Conservation (phyloP, 225 moss, liverwort and hornwort species). For the Sphagnum contortum region DNA sequence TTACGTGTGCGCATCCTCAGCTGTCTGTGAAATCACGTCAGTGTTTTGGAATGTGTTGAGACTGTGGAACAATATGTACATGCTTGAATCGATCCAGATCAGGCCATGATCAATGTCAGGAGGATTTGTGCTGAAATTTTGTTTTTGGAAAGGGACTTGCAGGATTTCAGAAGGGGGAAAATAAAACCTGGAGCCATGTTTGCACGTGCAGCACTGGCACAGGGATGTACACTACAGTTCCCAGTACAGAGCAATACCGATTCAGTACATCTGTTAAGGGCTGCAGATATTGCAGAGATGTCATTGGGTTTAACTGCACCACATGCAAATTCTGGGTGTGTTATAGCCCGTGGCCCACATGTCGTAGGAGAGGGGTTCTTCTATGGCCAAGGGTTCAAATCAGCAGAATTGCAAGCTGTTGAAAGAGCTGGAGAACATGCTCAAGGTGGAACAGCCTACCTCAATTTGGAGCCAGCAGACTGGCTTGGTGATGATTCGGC, state of each 20-base stretch:
- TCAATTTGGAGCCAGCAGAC: conserved; percentile 91
- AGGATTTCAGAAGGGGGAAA: too few species aligned
- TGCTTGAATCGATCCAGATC: too few species aligned
- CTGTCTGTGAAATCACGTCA: too few species aligned
- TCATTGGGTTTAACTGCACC: conserved; percentile 67
- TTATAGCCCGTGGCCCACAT: conserved; percentile 68
- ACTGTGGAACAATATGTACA: too few species aligned
- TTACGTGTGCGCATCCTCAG: too few species aligned
- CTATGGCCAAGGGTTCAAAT: conserved; percentile 66
- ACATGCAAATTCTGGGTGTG: conserved; percentile 84
- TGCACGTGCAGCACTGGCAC: not conserved
- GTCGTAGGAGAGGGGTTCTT: conserved; percentile 69
- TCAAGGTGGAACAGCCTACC: conserved; percentile 63
- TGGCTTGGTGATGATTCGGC: conserved; percentile 88
- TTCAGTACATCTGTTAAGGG: conserved; percentile 55
- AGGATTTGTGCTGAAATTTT: too few species aligned
- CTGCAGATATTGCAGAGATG: conserved; percentile 65
- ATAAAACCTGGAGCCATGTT: too few species aligned
- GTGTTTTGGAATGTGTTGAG: too few species aligned
- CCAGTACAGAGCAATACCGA: conserved; percentile 11
- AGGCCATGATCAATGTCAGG: too few species aligned
- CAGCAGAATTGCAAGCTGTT: conserved; percentile 83
- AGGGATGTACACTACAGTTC: not conserved
- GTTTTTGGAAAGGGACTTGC: too few species aligned
- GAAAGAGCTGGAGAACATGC: conserved; percentile 69